These are phyloP conservation scores for Spergularia azorica DNA, from an alignment of 179 eudicot species.

Conservation along the genomic window DNA sequence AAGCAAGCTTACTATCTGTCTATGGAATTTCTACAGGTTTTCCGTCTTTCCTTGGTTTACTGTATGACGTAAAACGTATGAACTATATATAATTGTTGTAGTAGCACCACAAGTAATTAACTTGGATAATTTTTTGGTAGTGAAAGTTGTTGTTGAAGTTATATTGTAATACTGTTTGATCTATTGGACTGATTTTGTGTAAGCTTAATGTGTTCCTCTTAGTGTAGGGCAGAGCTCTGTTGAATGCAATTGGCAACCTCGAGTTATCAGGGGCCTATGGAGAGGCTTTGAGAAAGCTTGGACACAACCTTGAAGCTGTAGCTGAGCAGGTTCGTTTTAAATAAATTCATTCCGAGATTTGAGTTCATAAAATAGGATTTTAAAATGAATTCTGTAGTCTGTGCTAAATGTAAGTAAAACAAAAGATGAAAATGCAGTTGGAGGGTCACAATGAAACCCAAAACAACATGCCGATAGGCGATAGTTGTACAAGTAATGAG, in stretches of 20 bases:
- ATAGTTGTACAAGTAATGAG: too few species aligned
- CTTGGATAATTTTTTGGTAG: too few species aligned
- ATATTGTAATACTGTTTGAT: neutral
- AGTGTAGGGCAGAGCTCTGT: slow-evolving; percentile 81
- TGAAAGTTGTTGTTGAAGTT: too few species aligned
- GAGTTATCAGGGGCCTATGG: slow-evolving; percentile 81
- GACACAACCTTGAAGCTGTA: slow-evolving; percentile 69
- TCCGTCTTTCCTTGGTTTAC: slow-evolving; percentile 17
- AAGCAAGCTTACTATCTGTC: slow-evolving; percentile 95
- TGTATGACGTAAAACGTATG: neutral
- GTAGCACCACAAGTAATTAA: too few species aligned
- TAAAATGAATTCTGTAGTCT: neutral
- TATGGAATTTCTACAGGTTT: slow-evolving; percentile 95
- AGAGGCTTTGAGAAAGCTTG: slow-evolving; percentile 78
- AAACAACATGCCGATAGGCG: slow-evolving; percentile 29
- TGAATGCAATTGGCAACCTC: slow-evolving; percentile 86
- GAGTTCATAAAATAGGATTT: too few species aligned
- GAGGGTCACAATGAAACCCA: too few species aligned
- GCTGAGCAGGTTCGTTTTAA: slow-evolving; percentile 63
- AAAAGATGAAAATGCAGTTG: too few species aligned
- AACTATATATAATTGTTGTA: too few species aligned
- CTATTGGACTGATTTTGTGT: neutral
- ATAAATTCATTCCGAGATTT: slow-evolving; percentile 1
- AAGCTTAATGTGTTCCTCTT: slow-evolving; percentile 15
- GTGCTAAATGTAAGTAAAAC: too few species aligned